phyloP scores from a whole-genome alignment of 345 rosid genomes.

The Stellera chamaejasme region DNA sequence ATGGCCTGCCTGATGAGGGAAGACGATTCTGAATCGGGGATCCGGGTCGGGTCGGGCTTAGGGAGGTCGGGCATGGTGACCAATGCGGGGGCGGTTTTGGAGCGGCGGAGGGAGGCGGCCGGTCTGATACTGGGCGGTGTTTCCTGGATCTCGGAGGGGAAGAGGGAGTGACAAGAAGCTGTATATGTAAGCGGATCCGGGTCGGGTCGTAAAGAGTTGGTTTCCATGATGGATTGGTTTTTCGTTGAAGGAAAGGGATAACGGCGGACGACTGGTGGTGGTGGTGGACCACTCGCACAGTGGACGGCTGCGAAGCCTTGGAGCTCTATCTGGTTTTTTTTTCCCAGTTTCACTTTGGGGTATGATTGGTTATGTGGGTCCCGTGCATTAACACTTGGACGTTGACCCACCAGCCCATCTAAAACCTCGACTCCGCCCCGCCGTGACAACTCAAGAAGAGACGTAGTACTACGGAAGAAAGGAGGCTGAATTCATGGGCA shows the following conservation, averaged over 20 bases:
- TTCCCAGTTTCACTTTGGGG: no score
- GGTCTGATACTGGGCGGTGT: constrained; percentile 15
- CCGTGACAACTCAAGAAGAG: no score
- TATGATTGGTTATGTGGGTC: no score
- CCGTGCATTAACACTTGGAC: no score
- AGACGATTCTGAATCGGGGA: constrained; percentile 36
- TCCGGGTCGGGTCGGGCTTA: constrained; percentile 18
- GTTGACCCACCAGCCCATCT: no score
- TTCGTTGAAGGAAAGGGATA: not conserved
- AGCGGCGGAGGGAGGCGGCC: constrained; percentile 47
- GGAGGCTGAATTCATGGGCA: no score
- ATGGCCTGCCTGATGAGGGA: constrained; percentile 49
- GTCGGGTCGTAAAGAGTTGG: constrained; percentile 27
- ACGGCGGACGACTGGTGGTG: not conserved
- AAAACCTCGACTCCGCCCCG: no score
- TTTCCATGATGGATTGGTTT: constrained; percentile 32
- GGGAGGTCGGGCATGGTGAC: constrained; percentile 35
- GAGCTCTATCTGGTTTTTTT: no score
- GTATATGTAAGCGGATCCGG: constrained; percentile 29
- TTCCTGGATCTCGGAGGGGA: constrained; percentile 29
- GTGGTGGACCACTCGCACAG: not conserved
- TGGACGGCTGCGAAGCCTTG: no score
- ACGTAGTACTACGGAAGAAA: no score
- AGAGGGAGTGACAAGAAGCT: constrained; percentile 28
- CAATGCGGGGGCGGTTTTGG: constrained; percentile 85